Evolutionary conservation across 805 yeast genomes (phyloP).

Genomic region (Lipomyces orientalis): DNA sequence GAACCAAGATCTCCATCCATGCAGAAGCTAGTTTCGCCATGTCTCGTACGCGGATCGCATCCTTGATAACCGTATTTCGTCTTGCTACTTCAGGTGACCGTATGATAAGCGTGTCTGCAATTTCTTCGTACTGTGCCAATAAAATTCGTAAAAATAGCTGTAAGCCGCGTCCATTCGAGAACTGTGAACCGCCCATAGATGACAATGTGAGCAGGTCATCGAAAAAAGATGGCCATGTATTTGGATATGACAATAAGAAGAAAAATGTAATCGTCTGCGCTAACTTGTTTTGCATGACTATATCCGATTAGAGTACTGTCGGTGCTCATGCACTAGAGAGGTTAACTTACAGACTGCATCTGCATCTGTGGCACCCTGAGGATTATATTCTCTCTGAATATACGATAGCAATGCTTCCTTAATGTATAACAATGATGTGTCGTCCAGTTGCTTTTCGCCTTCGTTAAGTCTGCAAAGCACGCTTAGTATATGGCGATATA

Average conservation of each 20-base stretch:
- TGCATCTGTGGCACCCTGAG: constrained; percentile 18
- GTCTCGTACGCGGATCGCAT: constrained; percentile 77
- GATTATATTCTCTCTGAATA: constrained; percentile 43
- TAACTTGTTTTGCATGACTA: constrained; percentile 52
- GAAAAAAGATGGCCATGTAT: constrained; percentile 58
- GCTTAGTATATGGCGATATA: not conserved
- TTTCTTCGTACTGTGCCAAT: constrained; percentile 80
- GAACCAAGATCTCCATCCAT: constrained; percentile 67
- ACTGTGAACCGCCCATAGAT: constrained; percentile 40
- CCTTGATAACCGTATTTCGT: constrained; percentile 77
- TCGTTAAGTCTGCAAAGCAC: constrained; percentile 15
- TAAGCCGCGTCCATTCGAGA: constrained; percentile 52
- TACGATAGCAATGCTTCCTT: constrained; percentile 57
- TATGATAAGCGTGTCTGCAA: constrained; percentile 86
- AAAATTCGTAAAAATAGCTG: constrained; percentile 81
- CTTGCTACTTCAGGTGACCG: constrained; percentile 64
- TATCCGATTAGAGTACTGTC: not conserved
- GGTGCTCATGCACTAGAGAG: constrained; percentile 28
- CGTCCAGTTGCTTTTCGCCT: constrained; percentile 42
- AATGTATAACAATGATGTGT: constrained; percentile 55
- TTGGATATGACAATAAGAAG: constrained; percentile 56
- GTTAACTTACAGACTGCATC: constrained; percentile 30
- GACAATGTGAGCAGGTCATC: constrained; percentile 54
- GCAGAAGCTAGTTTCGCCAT: constrained; percentile 65
- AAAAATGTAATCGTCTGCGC: constrained; percentile 61